These are phyloP conservation scores for Xanthoconium stramineum DNA, from an alignment of 768 basidiomycete genomes.

Conservation along the genomic window DNA sequence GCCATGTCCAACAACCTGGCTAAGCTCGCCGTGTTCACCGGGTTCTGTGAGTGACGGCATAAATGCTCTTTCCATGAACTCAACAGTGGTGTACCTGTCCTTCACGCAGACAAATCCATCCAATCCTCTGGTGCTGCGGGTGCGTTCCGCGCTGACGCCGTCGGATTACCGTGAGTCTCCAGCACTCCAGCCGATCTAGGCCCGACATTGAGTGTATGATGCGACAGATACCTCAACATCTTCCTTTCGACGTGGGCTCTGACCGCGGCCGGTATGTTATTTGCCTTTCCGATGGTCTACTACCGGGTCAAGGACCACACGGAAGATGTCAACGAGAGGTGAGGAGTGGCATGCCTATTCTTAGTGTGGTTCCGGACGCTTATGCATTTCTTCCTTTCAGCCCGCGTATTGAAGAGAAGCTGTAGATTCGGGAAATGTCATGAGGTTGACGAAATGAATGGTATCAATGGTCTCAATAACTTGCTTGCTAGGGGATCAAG, in stretches of 20 bases:
- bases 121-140: conserved; percentile 75
- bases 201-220: not conserved
- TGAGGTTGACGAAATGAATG: not conserved
- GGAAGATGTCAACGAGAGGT: conserved; percentile 50
- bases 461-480: not conserved
- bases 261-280: conserved; percentile 60
- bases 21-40: conserved; percentile 77
- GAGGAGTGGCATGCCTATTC: conserved; percentile 14
- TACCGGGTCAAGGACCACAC: conserved; percentile 61
- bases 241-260: conserved; percentile 73
- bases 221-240: conserved; percentile 59
- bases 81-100: not conserved
- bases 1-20: conserved; percentile 81
- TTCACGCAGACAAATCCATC: conserved; percentile 58
- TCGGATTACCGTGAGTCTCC: conserved; percentile 54
- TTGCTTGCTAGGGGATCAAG: not conserved
- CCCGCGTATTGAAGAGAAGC: not conserved
- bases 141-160: conserved; percentile 68
- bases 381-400: not conserved
- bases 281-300: conserved; percentile 71
- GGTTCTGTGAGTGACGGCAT: conserved; percentile 61
- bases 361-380: too few species aligned
- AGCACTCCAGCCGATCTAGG: too few species aligned
- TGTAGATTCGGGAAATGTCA: not conserved
- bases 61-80: not conserved